Conservation (phyloP, 768 basidiomycete species). For the Melanogaster broomeanus region DNA sequence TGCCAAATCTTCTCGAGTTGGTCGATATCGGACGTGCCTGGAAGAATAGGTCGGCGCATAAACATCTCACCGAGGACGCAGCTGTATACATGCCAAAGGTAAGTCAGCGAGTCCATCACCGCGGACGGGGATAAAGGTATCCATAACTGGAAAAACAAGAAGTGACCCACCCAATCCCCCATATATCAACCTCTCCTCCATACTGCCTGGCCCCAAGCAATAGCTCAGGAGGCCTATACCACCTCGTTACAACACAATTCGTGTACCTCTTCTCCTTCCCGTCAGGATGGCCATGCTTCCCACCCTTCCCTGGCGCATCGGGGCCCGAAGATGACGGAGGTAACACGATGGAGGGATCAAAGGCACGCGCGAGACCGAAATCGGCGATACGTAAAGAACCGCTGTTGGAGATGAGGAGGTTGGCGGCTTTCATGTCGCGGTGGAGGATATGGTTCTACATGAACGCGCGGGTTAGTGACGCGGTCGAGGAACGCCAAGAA, state of each 20-base stretch:
- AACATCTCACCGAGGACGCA: conserved; percentile 99
- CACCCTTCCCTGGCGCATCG: conserved; percentile 19
- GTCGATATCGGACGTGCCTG: conserved; percentile 87
- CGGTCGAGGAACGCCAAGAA: conserved; percentile 1
- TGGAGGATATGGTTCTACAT: conserved; percentile 92
- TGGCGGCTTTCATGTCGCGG: conserved; percentile 99
- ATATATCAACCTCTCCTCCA: conserved; percentile 93
- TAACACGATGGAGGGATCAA: conserved; percentile 51
- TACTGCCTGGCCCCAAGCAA: conserved; percentile 88
- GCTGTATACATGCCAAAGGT: conserved; percentile 37
- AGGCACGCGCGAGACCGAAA: conserved; percentile 92
- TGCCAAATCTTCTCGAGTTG: conserved; percentile 89
- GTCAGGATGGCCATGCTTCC: conserved; percentile 39
- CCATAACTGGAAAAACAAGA: not conserved
- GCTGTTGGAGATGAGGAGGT: conserved; percentile 86
- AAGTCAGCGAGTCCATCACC: not conserved
- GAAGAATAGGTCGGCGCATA: conserved; percentile 79
- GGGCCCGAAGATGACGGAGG: conserved; percentile 16
- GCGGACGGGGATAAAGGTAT: not conserved
- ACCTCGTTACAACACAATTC: conserved; percentile 92
- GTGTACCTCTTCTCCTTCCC: conserved; percentile 78
- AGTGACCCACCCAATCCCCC: conserved; percentile 86
- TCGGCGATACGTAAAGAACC: conserved; percentile 91
- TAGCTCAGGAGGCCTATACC: conserved; percentile 94
- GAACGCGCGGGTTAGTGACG: conserved; percentile 9